Percentiles rank a stretch among this genome's conserved stretches.
Conservation (phyloP, 164 flowering plant species). For the Vitis riparia region DNA sequence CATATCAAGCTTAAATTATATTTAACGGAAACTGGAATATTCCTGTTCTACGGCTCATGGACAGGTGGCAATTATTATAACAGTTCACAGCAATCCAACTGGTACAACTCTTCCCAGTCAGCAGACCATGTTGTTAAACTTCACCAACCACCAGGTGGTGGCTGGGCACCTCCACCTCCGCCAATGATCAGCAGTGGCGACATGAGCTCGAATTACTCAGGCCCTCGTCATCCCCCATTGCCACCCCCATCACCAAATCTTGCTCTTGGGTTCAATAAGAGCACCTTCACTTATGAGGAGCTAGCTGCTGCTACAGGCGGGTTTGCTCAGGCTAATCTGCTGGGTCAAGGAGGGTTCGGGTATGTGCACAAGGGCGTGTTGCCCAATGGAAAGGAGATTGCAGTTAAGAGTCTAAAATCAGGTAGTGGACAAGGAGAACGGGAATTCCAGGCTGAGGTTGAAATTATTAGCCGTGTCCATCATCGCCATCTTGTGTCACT, state of each 20-base stretch:
- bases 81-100: slow-evolving; percentile 2
- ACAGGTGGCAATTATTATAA: slow-evolving; percentile 29
- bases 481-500: slow-evolving; percentile 83
- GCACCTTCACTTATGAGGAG: slow-evolving; percentile 70
- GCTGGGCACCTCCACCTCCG: slow-evolving; percentile 12
- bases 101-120: slow-evolving; percentile 15
- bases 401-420: slow-evolving; percentile 69
- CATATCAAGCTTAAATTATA: too few species aligned
- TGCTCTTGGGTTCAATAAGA: slow-evolving; percentile 48
- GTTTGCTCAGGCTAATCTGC: slow-evolving; percentile 50
- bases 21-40: too few species aligned
- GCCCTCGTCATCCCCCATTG: slow-evolving; percentile 18
- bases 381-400: slow-evolving; percentile 65
- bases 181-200: slow-evolving; percentile 26
- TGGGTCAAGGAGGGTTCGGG: slow-evolving; percentile 90
- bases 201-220: slow-evolving; percentile 36
- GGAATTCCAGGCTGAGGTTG: slow-evolving; percentile 85
- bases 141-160: slow-evolving; percentile 22
- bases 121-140: slow-evolving; percentile 25
- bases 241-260: slow-evolving; percentile 48
- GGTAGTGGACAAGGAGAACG: slow-evolving; percentile 90
- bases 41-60: background rate
- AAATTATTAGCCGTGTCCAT: slow-evolving; percentile 83
- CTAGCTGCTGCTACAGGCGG: slow-evolving; percentile 59
- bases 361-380: slow-evolving; percentile 76